A percentile compares a stretch with the other conserved stretches of the same genome.
These are phyloP conservation scores for Trichoderma gracile DNA, from an alignment of 2,329 filamentous ascomycete genomes.

Conservation along the genomic window DNA sequence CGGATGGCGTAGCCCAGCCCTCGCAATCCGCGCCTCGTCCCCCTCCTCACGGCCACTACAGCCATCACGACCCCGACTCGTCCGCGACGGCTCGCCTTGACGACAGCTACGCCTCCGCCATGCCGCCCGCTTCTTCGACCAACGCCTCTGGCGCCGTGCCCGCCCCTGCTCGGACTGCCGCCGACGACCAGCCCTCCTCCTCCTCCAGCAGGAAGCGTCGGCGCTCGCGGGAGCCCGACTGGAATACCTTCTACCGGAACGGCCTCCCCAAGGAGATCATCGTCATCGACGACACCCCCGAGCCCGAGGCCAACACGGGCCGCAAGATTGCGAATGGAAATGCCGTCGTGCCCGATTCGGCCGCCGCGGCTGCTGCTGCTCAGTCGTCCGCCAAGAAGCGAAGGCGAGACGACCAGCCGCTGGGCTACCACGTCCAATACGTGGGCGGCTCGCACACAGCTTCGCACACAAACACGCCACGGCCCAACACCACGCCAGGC, in stretches of 20 bases:
- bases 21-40: slow-evolving; percentile 38
- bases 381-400: slow-evolving; percentile 70
- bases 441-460: slow-evolving; percentile 65
- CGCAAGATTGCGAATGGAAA: slow-evolving; percentile 43
- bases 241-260: slow-evolving; percentile 80
- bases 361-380: slow-evolving; percentile 24
- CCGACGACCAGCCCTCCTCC: slow-evolving; percentile 31
- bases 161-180: slow-evolving; percentile 29
- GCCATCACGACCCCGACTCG: slow-evolving; percentile 30
- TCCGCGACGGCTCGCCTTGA: slow-evolving; percentile 33
- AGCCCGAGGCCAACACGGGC: slow-evolving; percentile 50
- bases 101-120: slow-evolving; percentile 30
- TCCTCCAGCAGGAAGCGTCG: slow-evolving; percentile 52
- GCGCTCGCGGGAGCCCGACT: slow-evolving; percentile 68
- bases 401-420: slow-evolving; percentile 65
- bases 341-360: slow-evolving; percentile 29
- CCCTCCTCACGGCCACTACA: slow-evolving; percentile 33
- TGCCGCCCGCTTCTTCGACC: slow-evolving; percentile 29
- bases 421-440: slow-evolving; percentile 71
- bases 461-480: slow-evolving; percentile 72
- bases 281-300: slow-evolving; percentile 75
- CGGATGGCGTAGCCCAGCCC: slow-evolving; percentile 39
- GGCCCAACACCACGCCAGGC: slow-evolving; percentile 64
- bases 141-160: slow-evolving; percentile 30
- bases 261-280: slow-evolving; percentile 83